Evolutionary conservation across 768 basidiomycete species (phyloP), one percentile per base, ranked within the genome.

Genomic region (Sporobolomyces pararoseus): DNA sequence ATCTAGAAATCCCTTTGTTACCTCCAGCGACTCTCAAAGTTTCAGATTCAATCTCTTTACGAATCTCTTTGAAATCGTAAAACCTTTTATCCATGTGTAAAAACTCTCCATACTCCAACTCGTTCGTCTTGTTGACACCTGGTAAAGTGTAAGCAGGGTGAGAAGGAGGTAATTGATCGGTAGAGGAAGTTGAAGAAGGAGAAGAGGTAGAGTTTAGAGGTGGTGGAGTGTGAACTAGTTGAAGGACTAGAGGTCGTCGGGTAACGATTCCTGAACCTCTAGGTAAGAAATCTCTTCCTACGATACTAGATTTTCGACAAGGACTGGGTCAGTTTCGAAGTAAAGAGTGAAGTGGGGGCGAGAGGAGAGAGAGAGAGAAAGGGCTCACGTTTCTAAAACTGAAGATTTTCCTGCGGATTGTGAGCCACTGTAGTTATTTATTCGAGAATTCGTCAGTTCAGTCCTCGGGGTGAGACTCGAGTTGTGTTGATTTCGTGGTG

Each of bases 31-130:
- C 94, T 51, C 96, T 83, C 10, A 74, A 58, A 2, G 96, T 99
- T 83, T 99, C 96, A 78, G 90, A 88, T 80, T 99, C 96, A 68
- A 99, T 99, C 82, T 99, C 96, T 74, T 88, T 89, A 47, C 95
- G 85, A 73, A 98, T 89, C 76, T 98, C 95, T 52, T 85, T 83
- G 77, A 94, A 98, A 78, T 98, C 95, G n/a, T 91, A 93, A 81
- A 93, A 97, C 47, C 90, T 86, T 79, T 90, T 91, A 84, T 97
- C 94, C 65, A 95, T 83, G 79, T 99, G 96, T 34, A 98, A 84
- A 80, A 99, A 99, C 80, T 98, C 96, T 52, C 86, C 95, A 88
- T 94, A 98, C 84, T 97, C 95, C 6, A 13, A 34, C n/a, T 12
- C 7, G 32, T 7, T 31, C 17, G 53, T 37, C 34, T 34, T n/a